These are phyloP conservation scores for Trichaptum fuscoviolaceum DNA, from an alignment of 768 basidiomycete genomes.

Conservation along the genomic window DNA sequence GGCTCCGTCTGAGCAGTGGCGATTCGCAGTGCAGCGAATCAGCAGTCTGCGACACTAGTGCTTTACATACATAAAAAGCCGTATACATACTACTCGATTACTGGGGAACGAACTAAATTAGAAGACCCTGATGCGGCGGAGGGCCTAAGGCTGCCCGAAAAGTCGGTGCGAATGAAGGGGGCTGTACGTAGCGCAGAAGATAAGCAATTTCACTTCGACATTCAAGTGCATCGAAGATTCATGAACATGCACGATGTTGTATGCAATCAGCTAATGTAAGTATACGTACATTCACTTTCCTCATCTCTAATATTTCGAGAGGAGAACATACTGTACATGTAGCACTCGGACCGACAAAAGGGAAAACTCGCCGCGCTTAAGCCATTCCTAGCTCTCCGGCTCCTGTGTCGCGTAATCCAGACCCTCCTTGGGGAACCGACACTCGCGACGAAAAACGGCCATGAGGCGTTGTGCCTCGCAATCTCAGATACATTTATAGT, in stretches of 20 bases:
- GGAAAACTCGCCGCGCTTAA: not conserved
- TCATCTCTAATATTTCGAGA: not conserved
- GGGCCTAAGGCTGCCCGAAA: not conserved
- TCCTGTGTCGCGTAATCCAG: not conserved
- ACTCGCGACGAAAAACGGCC: not conserved
- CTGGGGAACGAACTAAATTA: not conserved
- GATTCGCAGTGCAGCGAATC: not conserved
- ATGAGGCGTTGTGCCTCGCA: not conserved
- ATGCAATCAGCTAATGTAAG: not conserved
- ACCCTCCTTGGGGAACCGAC: slow-evolving; percentile 1
- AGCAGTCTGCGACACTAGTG: not conserved
- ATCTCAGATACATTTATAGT: not conserved
- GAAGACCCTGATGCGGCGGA: not conserved
- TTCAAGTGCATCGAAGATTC: not conserved
- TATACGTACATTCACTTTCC: not conserved
- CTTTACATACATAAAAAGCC: not conserved
- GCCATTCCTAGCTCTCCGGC: not conserved
- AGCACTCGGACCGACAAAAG: not conserved
- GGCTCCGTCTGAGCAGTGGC: not conserved
- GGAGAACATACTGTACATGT: not conserved
- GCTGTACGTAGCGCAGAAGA: not conserved
- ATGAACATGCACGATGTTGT: not conserved
- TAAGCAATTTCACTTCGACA: not conserved
- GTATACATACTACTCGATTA: not conserved
- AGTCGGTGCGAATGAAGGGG: not conserved